Evolutionary conservation across 306 rosid species (phyloP), one percentile per base, ranked within the genome.

Genomic region (Vigna mungo): DNA sequence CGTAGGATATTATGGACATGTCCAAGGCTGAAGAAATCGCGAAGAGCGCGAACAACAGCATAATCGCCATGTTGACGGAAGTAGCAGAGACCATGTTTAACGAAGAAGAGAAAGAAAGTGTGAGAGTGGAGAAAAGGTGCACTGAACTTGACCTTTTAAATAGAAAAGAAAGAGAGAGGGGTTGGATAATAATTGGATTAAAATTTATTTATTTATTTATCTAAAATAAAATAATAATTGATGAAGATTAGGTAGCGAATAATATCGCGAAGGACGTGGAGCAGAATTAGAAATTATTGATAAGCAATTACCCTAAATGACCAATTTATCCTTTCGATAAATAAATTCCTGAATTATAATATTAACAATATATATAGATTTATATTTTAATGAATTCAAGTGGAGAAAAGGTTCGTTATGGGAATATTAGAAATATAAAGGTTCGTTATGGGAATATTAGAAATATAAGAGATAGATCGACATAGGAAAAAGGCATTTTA

Each of bases 1-100:
- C 90, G 90, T 86, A 86, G 15, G 88, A 68, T 75, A 90, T 78
- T 53, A 90, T 92, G 46, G 97, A 90, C 97, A 88, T 85, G 82
- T 93, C 96, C 2, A 72, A 21, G 39, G 99, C 96, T 3, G 85
- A 75, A 0, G 98, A 87, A 2, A 84, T 2, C 11, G 93, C 30
- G n/a, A 88, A 46, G 63, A 81, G 6, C 36, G 53, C 10, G 48
- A 87, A 41, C 68, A 91, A 0, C 53, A 91, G 52, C 46, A 77
- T 3, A 65, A 83, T 25, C 25, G 3, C 2, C 80, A 74, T 73
- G 10, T 1, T 32, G 83, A 75, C 73, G 34, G 90, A 85, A 75
- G 68, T 55, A 52, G 2, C 25, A 1, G 86, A 82, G 48, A 68
- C 93, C 98, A 95, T 95, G 2, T 63, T 21, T 7, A 51, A 9